Base-by-base conservation (phyloP, 1,284 basidiomycete genomes). In the Boletus semigastroideus region DNA sequence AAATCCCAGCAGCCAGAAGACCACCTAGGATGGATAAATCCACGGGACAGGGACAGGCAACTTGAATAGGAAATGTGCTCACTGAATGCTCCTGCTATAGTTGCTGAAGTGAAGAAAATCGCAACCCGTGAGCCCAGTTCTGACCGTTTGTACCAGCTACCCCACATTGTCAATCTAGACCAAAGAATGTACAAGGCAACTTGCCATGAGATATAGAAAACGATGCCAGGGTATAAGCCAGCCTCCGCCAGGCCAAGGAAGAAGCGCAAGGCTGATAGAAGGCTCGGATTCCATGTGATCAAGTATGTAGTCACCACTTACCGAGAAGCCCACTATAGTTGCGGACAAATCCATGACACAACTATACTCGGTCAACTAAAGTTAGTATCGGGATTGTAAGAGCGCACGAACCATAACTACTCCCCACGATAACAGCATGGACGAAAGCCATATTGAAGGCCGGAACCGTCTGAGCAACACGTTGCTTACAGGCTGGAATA, bases 61-160 rank as follows among this genome's bases (percentile, higher is more conserved):
- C 27, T 17, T 10, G 31, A 16, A 27, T 14, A n/a, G 22, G 13
- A 55, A 45, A 14, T 33, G 14, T 34, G 67, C 74, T 50, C 54
- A 79, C 84, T 83, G 66, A 88, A 88, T 11, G 85, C 85, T 14
- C 86, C 85, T 8, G 85, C 80, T 20, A 86, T 71, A 0, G 85
- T 86, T 1, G 84, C 83, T 30, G 84, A 83, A 1, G 84, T 83
- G 66, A 87, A 87, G 67, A 87, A 87, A 22, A 81, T 54, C 7
- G 83, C 83, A 17, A 84, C 70, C 46, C 83, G 77, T 10, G 75
- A 74, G 17, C 83, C 84, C 52, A 83, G 71, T 59, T 87, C 84
- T 3, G 79, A 76, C 20, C 81, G 78, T 62, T 78, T 83, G 62
- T 82, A 82, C 80, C 80, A 82, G 57, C 79, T 80, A 47, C 17